These are phyloP conservation scores for Lentinula boryana DNA, from an alignment of 768 basidiomycete genomes.

Conservation along the genomic window DNA sequence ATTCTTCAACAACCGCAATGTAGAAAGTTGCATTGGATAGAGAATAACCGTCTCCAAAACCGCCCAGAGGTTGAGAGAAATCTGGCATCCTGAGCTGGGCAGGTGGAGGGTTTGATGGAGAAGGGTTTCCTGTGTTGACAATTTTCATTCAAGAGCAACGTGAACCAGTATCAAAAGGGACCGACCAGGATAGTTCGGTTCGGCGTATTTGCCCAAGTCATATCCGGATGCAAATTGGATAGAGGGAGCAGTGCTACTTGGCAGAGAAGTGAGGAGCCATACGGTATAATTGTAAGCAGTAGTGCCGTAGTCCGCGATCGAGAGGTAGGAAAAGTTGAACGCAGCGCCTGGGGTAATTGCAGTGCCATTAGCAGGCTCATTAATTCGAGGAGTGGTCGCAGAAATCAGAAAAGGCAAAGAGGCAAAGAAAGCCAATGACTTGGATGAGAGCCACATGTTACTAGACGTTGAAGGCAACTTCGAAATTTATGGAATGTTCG, in stretches of 20 bases:
- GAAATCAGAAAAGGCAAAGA: background rate
- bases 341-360: slow-evolving; percentile 23
- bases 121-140: slow-evolving; percentile 21
- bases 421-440: background rate
- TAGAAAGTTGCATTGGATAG: slow-evolving; percentile 21
- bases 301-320: slow-evolving; percentile 27
- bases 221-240: slow-evolving; percentile 23
- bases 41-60: slow-evolving; percentile 22
- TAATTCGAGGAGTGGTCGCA: slow-evolving; percentile 16
- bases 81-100: slow-evolving; percentile 28
- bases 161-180: background rate
- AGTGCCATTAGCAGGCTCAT: slow-evolving; percentile 21
- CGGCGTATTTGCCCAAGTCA: slow-evolving; percentile 28
- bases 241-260: slow-evolving; percentile 14
- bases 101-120: slow-evolving; percentile 25
- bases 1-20: slow-evolving; percentile 30
- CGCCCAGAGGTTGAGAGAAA: slow-evolving; percentile 24
- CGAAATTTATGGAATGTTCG: no score
- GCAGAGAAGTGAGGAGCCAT: slow-evolving; percentile 23
- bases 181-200: slow-evolving; percentile 29
- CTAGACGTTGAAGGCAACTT: no score
- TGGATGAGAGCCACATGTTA: no score
- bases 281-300: slow-evolving; percentile 29
- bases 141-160: no score
- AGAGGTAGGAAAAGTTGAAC: slow-evolving; percentile 27